A percentile compares a stretch with the other conserved stretches of the same genome.
Conservation (phyloP, 441 rosid genomes). For the Macaranga tanarius region DNA sequence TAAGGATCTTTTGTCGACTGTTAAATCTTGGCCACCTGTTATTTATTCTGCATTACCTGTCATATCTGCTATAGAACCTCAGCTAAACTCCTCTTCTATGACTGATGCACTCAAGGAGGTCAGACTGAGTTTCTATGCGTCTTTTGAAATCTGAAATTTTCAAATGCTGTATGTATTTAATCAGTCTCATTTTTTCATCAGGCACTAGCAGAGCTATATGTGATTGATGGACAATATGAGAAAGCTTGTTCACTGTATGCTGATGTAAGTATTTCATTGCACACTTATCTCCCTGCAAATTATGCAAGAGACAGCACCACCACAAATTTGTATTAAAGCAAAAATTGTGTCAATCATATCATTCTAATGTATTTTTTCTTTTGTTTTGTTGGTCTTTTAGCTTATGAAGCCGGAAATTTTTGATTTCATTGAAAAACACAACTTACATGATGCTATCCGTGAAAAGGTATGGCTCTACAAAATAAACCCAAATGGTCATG, state of each 20-base stretch:
- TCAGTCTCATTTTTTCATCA: slow-evolving; percentile 33
- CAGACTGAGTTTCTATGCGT: slow-evolving; percentile 16
- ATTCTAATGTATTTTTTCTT: slow-evolving; percentile 17
- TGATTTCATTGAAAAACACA: slow-evolving; percentile 82
- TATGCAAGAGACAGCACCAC: slow-evolving; percentile 1
- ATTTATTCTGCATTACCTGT: slow-evolving; percentile 85
- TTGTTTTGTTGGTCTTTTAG: slow-evolving; percentile 44
- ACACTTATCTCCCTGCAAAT: slow-evolving; percentile 12
- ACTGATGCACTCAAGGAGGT: slow-evolving; percentile 98
- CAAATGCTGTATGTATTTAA: slow-evolving; percentile 22
- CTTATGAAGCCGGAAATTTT: slow-evolving; percentile 91
- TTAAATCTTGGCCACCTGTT: slow-evolving; percentile 90
- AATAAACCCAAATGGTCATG: slow-evolving; percentile 9
- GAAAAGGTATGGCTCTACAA: slow-evolving; percentile 70
- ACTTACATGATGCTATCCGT: slow-evolving; percentile 76
- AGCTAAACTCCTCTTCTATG: slow-evolving; percentile 92
- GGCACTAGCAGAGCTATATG: slow-evolving; percentile 94
- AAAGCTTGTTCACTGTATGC: slow-evolving; percentile 92
- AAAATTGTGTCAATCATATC: slow-evolving; percentile 8
- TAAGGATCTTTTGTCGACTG: slow-evolving; percentile 80
- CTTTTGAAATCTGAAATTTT: slow-evolving; percentile 26
- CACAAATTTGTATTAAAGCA: neutral
- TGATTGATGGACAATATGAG: slow-evolving; percentile 84
- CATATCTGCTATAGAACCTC: slow-evolving; percentile 96
- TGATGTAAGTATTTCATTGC: slow-evolving; percentile 69